phyloP scores from a whole-genome alignment of 495 filamentous ascomycete species.

The Astrothelium subdiscretum region DNA sequence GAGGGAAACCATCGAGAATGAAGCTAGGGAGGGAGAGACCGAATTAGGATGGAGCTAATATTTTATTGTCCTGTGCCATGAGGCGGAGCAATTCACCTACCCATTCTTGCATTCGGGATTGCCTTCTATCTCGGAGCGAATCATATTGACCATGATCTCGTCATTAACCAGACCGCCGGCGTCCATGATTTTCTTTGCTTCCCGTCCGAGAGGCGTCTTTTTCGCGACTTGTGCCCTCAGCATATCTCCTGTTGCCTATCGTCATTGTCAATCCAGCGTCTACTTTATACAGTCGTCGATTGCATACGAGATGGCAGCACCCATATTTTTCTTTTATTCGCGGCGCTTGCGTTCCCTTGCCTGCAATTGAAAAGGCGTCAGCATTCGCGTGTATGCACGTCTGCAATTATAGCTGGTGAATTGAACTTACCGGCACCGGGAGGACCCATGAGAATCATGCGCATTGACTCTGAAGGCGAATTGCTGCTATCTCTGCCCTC shows the following conservation, averaged over 20 bases:
- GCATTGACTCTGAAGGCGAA: conserved; percentile 47
- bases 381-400: neutral
- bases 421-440: conserved; percentile 77
- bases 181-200: conserved; percentile 99
- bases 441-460: conserved; percentile 96
- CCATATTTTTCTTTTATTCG: conserved; percentile 96
- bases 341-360: conserved; percentile 97
- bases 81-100: too few relatives aligned
- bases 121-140: conserved; percentile 87
- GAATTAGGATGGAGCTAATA: too few relatives aligned
- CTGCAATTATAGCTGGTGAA: neutral
- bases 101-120: conserved; percentile 95
- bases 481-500: conserved; percentile 36
- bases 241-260: conserved; percentile 98
- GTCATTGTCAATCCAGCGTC: conserved; percentile 10
- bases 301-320: conserved; percentile 85
- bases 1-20: conserved; percentile 97
- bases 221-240: conserved; percentile 95
- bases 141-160: conserved; percentile 99
- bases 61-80: too few relatives aligned
- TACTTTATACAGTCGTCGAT: neutral
- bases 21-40: conserved; percentile 56
- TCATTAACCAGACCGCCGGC: conserved; percentile 94
- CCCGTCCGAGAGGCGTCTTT: conserved; percentile 86
- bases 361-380: conserved; percentile 34